Evolutionary conservation across 129 eudicot species (phyloP).

Genomic region (Flaveria sonorensis): DNA sequence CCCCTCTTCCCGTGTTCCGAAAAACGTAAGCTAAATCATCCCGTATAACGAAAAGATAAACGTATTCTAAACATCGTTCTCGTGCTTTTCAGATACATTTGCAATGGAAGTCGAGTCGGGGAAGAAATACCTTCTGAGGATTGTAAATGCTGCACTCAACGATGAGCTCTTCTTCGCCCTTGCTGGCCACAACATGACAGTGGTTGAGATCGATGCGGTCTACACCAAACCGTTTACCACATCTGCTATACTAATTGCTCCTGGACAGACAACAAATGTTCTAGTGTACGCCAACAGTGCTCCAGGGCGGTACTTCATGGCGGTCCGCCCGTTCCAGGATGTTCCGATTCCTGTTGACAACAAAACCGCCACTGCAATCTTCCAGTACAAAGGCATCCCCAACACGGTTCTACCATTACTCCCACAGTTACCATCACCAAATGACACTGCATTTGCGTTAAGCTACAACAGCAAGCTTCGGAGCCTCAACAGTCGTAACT

Average conservation of each 20-base stretch:
- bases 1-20: constrained; percentile 53
- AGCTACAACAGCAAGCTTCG: constrained; percentile 41
- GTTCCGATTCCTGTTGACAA: constrained; percentile 29
- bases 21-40: constrained; percentile 36
- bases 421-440: constrained; percentile 42
- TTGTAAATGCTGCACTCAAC: constrained; percentile 44
- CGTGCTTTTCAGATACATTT: constrained; percentile 42
- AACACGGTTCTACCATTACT: constrained; percentile 36
- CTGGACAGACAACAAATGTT: constrained; percentile 59
- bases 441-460: constrained; percentile 34
- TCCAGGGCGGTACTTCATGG: constrained; percentile 30
- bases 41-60: not conserved
- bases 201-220: constrained; percentile 30
- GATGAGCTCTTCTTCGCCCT: constrained; percentile 40
- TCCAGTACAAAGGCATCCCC: constrained; percentile 37
- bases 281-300: constrained; percentile 38
- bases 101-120: constrained; percentile 50
- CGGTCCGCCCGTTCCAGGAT: constrained; percentile 28
- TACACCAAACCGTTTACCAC: constrained; percentile 52
- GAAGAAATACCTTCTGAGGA: constrained; percentile 46
- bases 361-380: constrained; percentile 45
- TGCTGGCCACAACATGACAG: constrained; percentile 25
- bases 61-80: not conserved
- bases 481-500: constrained; percentile 44
- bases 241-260: constrained; percentile 34